Base-by-base conservation (phyloP, 441 rosid species). In the Cnidoscolus chayamansa region DNA sequence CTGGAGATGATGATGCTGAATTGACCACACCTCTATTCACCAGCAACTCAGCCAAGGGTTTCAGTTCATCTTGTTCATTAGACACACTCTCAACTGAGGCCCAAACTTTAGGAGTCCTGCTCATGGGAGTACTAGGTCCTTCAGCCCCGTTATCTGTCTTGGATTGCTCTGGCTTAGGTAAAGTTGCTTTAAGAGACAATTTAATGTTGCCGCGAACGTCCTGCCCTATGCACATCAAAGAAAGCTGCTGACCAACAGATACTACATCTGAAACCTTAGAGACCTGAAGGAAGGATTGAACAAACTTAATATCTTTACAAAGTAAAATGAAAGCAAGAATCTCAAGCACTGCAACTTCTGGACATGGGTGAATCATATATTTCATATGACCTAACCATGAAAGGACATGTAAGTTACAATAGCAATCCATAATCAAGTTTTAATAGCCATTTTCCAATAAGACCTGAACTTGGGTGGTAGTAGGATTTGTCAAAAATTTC, bases 161-260 rank as follows among this genome's bases (percentile, higher is more conserved):
- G 45, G 81, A 72, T 58, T 40, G 45, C 45, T n/a, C 73, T 67
- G 81, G 74, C 71, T 0, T 80, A 58, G 87, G 82, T 67, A 75
- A 79, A 79, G 82, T 79, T 71, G 95, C 88, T 82, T 88, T 95
- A 74, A 81, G 95, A 70, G 99, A 95, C 69, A 95, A 74, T 76
- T 91, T 95, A 70, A 95, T 88, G 83, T 95, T 91, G 75, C 99
- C 98, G 54, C 95, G 96, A 53, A 95, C 96, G 81, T 95, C 99
- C 71, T 86, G 93, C 61, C 90, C 98, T 50, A 93, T 89, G 84
- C 99, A 95, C 97, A 71, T 87, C 85, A 88, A 74, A 70, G 94
- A 84, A 72, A 95, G 81, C 78, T 84, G 82, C 87, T 93, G 88
- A 72, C 98, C 98, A 47, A 90, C 81, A 64, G 87, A 82, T 74